A percentile compares a stretch with the other conserved stretches of the same genome.
phyloP scores from a whole-genome alignment of 2,329 filamentous ascomycete genomes.

The Xylariomycetidae sp. region DNA sequence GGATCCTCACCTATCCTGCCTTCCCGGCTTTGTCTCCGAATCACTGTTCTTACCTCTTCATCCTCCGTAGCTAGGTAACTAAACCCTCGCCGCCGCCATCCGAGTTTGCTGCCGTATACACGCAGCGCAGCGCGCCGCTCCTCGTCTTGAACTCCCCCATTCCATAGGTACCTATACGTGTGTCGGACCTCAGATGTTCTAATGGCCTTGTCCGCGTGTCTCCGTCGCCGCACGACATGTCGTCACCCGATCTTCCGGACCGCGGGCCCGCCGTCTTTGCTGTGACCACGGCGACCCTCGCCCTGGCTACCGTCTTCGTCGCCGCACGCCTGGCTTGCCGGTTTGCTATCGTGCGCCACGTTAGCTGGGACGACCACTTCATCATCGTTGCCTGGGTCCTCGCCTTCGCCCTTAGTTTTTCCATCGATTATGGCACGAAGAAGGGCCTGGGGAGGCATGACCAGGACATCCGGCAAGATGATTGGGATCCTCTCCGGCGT shows the following conservation, averaged over 20 bases:
- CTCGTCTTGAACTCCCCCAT: too few species aligned
- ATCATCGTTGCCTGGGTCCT: conserved; percentile 75
- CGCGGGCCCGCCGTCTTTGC: conserved; percentile 59
- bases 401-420: conserved; percentile 60
- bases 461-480: conserved; percentile 44
- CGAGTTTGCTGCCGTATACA: too few species aligned
- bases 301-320: conserved; percentile 69
- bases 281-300: conserved; percentile 64
- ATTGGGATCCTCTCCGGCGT: conserved; percentile 47
- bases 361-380: conserved; percentile 73
- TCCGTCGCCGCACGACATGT: conserved; percentile 19
- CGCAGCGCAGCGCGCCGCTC: too few species aligned
- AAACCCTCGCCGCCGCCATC: too few species aligned
- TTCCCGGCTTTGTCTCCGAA: too few species aligned
- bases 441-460: conserved; percentile 67
- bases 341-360: conserved; percentile 62
- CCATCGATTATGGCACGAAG: conserved; percentile 57
- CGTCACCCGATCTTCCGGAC: conserved; percentile 26
- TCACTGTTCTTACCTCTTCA: too few species aligned
- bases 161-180: too few species aligned
- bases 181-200: conserved; percentile 18
- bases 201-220: conserved; percentile 17
- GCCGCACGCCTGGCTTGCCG: conserved; percentile 67
- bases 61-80: too few species aligned
- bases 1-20: too few species aligned